Evolutionary conservation across 768 basidiomycete species (phyloP), one percentile per base, ranked within the genome.

Genomic region (Lactarius indigo): DNA sequence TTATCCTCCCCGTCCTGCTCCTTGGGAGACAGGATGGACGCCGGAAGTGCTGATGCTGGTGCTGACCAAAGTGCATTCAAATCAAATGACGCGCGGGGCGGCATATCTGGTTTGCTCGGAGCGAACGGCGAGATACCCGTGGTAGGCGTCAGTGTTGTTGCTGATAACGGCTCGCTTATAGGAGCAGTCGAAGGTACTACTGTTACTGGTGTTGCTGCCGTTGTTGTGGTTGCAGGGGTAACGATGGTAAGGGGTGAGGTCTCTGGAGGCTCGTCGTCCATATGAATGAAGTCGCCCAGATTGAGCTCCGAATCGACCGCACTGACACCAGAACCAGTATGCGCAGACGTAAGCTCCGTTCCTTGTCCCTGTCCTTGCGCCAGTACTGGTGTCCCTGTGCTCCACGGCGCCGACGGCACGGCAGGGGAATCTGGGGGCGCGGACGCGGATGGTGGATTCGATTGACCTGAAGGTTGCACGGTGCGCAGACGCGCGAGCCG

Each of bases 381-480:
- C 20, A 87, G 85, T 6, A 85, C 76, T 17, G 86, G 82, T 15
- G 88, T 85, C 33, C 85, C 84, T 12, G 80, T 86, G 28, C 86
- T 87, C 90, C 89, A 91, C 17, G 79, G 35, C 1, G 70, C 62
- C 52, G 30, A 79, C 26, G 80, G 77, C 44, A 79, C 78, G 18
- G 79, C 74, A 42, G 91, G 90, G 1, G 90, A 92, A 74, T 91
- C 89, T 59, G 90, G 91, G 42, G 89, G 87, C 18, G 84, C 81
- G 61, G 90, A 90, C 44, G 66, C 58, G 37, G 75, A 74, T 28
- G 76, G 74, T 20, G 80, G 77, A 18, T 66, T 66, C 13, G 65
- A 66, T 30, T 66, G 65, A 5, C 35, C 35, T 13, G 35, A 37
- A 4, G 75, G 68, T 61, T 73, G 72, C n/a, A 75, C 66, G 26